Evolutionary conservation across 345 rosid species (phyloP).

Genomic region (Eucalyptus globulus): DNA sequence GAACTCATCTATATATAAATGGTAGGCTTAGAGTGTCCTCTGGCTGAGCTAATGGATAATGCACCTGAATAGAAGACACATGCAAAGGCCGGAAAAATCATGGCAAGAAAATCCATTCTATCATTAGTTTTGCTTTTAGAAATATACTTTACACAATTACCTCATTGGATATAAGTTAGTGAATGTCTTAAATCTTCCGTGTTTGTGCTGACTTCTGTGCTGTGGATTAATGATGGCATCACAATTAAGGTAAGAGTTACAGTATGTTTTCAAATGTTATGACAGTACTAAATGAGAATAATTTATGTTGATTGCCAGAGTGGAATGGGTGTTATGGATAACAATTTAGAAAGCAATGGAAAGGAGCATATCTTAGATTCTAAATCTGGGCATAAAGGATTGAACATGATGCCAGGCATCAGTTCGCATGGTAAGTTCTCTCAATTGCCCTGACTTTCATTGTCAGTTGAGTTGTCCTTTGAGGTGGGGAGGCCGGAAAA

Average conservation of each 20-base stretch:
- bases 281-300: not conserved
- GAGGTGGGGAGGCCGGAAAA: conserved; percentile 16
- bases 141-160: not conserved
- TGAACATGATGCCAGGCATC: not conserved
- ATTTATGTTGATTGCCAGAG: conserved; percentile 25
- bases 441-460: not conserved
- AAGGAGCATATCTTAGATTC: conserved; percentile 2
- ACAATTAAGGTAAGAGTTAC: not conserved
- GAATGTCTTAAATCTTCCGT: not conserved
- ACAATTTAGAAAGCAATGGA: conserved; percentile 1
- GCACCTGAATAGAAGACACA: not conserved
- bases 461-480: conserved; percentile 26
- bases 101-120: not conserved
- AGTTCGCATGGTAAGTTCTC: conserved; percentile 10
- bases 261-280: not conserved
- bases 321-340: conserved; percentile 9
- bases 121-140: not conserved
- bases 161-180: not conserved
- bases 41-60: not conserved
- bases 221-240: not conserved
- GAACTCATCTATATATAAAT: not conserved
- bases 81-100: not conserved
- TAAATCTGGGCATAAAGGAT: conserved; percentile 3
- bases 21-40: not conserved
- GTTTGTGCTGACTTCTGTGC: not conserved